Evolutionary conservation across 2,329 filamentous ascomycete genomes (phyloP).

Genomic region (Delphinella strobiligena): DNA sequence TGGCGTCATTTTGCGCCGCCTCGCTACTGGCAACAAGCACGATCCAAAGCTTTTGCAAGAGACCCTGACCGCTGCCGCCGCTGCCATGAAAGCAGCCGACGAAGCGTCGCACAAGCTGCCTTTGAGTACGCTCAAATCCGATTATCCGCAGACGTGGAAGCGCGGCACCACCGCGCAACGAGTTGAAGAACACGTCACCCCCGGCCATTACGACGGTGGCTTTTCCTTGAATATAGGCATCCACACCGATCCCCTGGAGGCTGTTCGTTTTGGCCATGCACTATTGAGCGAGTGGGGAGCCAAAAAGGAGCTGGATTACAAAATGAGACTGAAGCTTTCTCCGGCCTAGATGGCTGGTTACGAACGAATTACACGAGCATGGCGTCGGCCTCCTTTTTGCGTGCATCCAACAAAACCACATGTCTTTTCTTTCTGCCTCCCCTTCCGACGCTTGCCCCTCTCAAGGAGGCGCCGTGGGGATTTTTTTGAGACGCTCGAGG

Average conservation of each 20-base stretch:
- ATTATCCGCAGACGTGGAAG: slow-evolving; percentile 28
- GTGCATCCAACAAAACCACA: no score
- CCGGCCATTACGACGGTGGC: slow-evolving; percentile 20
- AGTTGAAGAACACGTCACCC: no score
- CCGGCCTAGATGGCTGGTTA: not conserved
- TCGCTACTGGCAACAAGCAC: slow-evolving; percentile 7
- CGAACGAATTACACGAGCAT: no score
- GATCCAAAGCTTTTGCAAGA: slow-evolving; percentile 11
- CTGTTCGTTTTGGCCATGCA: slow-evolving; percentile 30
- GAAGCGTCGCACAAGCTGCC: slow-evolving; percentile 13
- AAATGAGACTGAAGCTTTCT: slow-evolving; percentile 15
- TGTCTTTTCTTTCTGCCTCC: no score
- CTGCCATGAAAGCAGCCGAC: slow-evolving; percentile 1
- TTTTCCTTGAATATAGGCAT: slow-evolving; percentile 29
- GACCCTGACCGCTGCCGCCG: slow-evolving; percentile 11
- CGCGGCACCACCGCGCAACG: no score
- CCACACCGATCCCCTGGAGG: slow-evolving; percentile 31
- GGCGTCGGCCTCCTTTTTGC: no score
- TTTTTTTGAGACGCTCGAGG: no score
- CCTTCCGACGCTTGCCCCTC: no score
- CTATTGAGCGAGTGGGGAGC: slow-evolving; percentile 30
- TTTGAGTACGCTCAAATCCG: slow-evolving; percentile 23
- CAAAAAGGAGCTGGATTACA: slow-evolving; percentile 13
- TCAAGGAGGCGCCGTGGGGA: no score
- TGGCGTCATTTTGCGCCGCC: slow-evolving; percentile 22